Conservation (phyloP, 177 flowering plant species). For the Vitis hybrid region DNA sequence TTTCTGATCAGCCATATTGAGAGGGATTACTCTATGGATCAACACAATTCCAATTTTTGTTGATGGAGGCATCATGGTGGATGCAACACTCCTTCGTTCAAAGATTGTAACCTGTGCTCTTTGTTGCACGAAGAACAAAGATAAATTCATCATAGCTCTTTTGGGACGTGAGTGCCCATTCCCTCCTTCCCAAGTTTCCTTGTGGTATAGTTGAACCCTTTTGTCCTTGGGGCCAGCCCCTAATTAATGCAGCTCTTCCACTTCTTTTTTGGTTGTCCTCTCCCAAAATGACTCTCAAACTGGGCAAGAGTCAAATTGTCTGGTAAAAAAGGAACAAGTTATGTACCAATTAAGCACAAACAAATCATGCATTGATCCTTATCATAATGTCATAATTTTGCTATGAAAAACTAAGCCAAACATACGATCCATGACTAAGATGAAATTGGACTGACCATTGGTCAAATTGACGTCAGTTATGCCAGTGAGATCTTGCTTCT, state of each 20-base stretch:
- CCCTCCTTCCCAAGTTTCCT: conserved; percentile 6
- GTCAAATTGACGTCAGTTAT: too few species aligned
- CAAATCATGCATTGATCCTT: too few species aligned
- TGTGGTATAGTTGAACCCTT: conserved; percentile 32
- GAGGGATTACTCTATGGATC: conserved; percentile 20
- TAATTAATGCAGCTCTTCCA: conserved; percentile 29
- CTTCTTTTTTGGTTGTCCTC: conserved; percentile 4
- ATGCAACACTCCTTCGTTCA: conserved; percentile 24
- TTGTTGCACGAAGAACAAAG: conserved; percentile 24
- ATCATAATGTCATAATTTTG: too few species aligned
- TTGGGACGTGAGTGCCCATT: neutral
- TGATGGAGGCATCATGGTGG: conserved; percentile 28
- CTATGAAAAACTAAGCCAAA: too few species aligned
- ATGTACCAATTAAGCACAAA: too few species aligned
- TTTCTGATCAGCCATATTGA: too few species aligned
- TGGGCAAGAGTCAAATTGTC: conserved; percentile 21
- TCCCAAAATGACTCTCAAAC: conserved; percentile 28
- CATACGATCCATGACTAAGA: too few species aligned
- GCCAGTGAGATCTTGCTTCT: too few species aligned
- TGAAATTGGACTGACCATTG: too few species aligned
- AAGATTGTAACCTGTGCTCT: conserved; percentile 25
- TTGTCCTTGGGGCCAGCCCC: conserved; percentile 14
- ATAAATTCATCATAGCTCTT: conserved; percentile 32
- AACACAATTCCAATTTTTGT: conserved; percentile 22
- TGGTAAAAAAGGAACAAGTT: neutral